Percentiles rank a stretch among this genome's conserved stretches.
Conservation (phyloP, 176 grass and related monocot genomes). For the Eragrostis nindensis region DNA sequence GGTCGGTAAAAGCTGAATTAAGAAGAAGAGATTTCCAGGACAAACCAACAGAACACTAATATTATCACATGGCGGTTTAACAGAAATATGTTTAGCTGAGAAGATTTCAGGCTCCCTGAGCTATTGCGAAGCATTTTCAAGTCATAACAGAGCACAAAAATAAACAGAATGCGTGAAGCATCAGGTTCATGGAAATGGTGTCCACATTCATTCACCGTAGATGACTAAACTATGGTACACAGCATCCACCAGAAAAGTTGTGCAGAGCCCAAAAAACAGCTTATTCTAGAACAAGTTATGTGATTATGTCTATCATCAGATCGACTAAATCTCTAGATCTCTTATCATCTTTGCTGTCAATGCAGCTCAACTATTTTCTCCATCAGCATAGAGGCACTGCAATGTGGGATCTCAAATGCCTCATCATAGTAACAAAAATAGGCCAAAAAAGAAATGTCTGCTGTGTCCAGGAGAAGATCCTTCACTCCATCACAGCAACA, state of each 20-base stretch:
- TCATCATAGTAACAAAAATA: slow-evolving; percentile 32
- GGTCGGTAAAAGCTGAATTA: background rate
- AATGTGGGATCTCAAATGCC: slow-evolving; percentile 20
- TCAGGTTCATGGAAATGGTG: slow-evolving; percentile 5
- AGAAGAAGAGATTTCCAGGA: too few relatives aligned
- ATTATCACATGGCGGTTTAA: too few relatives aligned
- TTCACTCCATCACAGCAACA: slow-evolving; percentile 88
- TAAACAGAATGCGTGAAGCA: slow-evolving; percentile 6
- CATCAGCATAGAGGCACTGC: slow-evolving; percentile 2
- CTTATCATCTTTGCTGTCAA: background rate
- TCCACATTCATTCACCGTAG: slow-evolving; percentile 17
- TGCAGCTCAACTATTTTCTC: slow-evolving; percentile 39
- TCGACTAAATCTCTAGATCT: slow-evolving; percentile 35
- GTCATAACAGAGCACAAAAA: slow-evolving; percentile 4
- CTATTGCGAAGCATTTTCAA: background rate
- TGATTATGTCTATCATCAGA: background rate
- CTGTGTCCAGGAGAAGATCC: background rate
- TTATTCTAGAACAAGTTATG: slow-evolving; percentile 50
- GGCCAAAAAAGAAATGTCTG: background rate
- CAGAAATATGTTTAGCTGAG: too few relatives aligned
- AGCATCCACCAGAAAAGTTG: slow-evolving; percentile 2
- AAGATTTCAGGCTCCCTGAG: background rate
- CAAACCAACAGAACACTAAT: background rate
- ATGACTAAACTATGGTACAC: background rate
- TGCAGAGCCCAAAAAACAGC: background rate